Conservation (phyloP, 2,329 filamentous ascomycete species). For the Sclerotinia subarctica region DNA sequence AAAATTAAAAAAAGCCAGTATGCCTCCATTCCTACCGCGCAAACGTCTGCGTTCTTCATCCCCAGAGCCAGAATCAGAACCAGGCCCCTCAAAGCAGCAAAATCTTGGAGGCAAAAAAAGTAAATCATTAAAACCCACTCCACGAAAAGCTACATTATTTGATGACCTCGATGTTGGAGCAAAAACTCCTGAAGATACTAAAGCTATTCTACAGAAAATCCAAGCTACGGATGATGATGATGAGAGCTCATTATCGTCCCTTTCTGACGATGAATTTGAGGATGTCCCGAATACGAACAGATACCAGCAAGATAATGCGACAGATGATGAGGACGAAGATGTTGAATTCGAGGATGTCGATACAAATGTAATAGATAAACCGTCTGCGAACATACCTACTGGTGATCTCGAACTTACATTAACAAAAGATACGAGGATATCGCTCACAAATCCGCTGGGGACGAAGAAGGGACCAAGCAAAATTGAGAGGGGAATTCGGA, state of each 20-base stretch:
- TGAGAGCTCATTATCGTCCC: constrained; percentile 37
- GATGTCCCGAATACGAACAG: constrained; percentile 46
- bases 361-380: constrained; percentile 38
- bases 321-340: constrained; percentile 47
- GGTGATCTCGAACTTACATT: constrained; percentile 75
- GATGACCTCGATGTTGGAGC: constrained; percentile 55
- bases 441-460: constrained; percentile 57
- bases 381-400: constrained; percentile 49
- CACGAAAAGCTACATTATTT: constrained; percentile 57
- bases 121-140: constrained; percentile 32
- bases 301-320: constrained; percentile 42
- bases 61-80: constrained; percentile 35
- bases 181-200: constrained; percentile 44
- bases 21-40: constrained; percentile 67
- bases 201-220: constrained; percentile 45
- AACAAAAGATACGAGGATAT: constrained; percentile 55
- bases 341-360: constrained; percentile 62
- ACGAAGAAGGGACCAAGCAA: constrained; percentile 83
- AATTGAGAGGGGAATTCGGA: constrained; percentile 73
- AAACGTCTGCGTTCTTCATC: constrained; percentile 59
- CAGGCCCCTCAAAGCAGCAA: constrained; percentile 24
- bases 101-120: constrained; percentile 26
- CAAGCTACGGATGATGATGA: constrained; percentile 45
- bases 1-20: constrained; percentile 38
- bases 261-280: constrained; percentile 54